Evolutionary conservation across 2,329 filamentous ascomycete genomes (phyloP), one percentile per base, ranked within the genome.

Genomic region (Penicillium sp.): DNA sequence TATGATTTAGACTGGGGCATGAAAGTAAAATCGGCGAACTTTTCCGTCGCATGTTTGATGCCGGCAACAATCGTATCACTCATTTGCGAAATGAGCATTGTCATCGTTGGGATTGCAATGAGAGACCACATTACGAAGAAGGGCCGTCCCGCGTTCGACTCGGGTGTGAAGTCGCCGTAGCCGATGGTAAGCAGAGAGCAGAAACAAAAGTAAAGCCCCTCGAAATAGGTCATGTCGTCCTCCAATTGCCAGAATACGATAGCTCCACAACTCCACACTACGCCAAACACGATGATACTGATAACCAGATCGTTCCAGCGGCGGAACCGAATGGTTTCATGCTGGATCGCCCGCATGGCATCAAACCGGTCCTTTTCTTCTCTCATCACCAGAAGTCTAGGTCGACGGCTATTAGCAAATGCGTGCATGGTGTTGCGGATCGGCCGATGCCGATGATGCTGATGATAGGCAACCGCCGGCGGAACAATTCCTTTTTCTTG

Each of bases 111-210:
- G 3, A 96, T 79, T 0, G 91, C 90, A 24, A 96, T 80, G 1
- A 96, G 70, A 13, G 86, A 89, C 92, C 92, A 96, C 50, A 96
- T 86, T n/a, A 96, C 89, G 63, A 95, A 96, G 68, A 96, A 95
- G 0, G 89, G 84, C 48, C 89, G 86, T 1, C 89, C 90, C 0
- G 85, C 81, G 57, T 91, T 92, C 2, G 86, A 89, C n/a, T 84
- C 76, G 0, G 90, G 90, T 1, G 85, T 84, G 5, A 87, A 70
- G 58, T 95, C 90, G 3, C 92, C 92, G 62, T 95, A 96, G 1
- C 92, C 92, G 33, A 96, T 89, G 0, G 92, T 96, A 2, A 91
- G 78, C 22, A 96, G 81, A 2, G 86, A 87, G 30, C 90, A 84
- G 69, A 94, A 96, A 60, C 86, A 85, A 66, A 96, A 95, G 71